These are phyloP conservation scores for Trichoderma afroharzianum DNA, from an alignment of 2,329 filamentous ascomycete species.

Conservation along the genomic window DNA sequence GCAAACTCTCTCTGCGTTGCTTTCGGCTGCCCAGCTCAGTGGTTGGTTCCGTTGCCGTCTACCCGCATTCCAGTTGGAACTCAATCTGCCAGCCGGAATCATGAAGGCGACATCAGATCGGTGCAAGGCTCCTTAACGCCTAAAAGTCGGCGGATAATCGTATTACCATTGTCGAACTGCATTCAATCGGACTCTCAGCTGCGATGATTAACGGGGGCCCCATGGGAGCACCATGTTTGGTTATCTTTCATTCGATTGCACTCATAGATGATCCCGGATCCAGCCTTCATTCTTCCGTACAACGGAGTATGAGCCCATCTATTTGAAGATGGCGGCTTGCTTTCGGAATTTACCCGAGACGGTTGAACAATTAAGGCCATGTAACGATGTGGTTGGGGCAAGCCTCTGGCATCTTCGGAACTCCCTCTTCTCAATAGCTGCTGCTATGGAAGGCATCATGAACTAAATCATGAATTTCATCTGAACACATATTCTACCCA, in stretches of 20 bases:
- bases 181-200: neutral
- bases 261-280: neutral
- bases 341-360: neutral
- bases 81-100: neutral
- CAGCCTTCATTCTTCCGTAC: neutral
- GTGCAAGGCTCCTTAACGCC: neutral
- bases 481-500: neutral
- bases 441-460: neutral
- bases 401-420: neutral
- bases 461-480: neutral
- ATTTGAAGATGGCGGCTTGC: neutral
- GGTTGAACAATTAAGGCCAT: neutral
- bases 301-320: neutral
- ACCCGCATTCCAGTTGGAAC: conserved; percentile 11
- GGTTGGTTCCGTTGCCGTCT: neutral
- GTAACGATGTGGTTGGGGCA: neutral
- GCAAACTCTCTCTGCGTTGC: neutral
- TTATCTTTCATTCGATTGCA: neutral
- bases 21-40: neutral
- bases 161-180: neutral
- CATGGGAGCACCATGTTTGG: neutral
- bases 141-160: neutral
- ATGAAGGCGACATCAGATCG: neutral
- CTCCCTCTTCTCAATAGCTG: neutral
- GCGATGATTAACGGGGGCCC: neutral